These are phyloP conservation scores for Domatiomyces catenatus DNA, from an alignment of 2,329 filamentous ascomycete genomes.

Conservation along the genomic window DNA sequence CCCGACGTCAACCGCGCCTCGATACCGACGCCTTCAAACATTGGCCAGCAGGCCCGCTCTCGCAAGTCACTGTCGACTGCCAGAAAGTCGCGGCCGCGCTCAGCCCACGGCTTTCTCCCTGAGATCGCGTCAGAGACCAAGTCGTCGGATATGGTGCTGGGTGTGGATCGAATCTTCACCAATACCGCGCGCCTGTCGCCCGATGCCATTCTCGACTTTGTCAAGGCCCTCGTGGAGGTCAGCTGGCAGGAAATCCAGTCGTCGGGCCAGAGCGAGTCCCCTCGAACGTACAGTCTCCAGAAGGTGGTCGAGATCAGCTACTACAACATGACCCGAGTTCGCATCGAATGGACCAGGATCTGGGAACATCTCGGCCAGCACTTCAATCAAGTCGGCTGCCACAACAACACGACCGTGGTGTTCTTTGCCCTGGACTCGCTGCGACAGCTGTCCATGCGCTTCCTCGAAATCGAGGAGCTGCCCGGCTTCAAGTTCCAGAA, in stretches of 20 bases:
- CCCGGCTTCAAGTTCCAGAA: conserved; percentile 99
- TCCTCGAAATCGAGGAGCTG: conserved; percentile 95
- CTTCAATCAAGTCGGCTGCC: conserved; percentile 94
- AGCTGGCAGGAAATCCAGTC: conserved; percentile 99
- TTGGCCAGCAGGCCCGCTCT: conserved; percentile 38
- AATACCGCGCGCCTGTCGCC: conserved; percentile 87
- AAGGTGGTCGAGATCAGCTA: conserved; percentile 98
- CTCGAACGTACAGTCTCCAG: conserved; percentile 89
- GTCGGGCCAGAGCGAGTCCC: conserved; percentile 87
- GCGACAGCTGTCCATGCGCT: conserved; percentile 91
- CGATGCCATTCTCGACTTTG: conserved; percentile 91
- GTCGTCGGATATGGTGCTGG: conserved; percentile 81
- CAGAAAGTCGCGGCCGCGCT: conserved; percentile 35
- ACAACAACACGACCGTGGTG: conserved; percentile 89
- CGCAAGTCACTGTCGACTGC: conserved; percentile 49
- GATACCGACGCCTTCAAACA: conserved; percentile 44
- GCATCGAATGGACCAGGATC: conserved; percentile 95
- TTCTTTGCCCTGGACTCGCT: conserved; percentile 95
- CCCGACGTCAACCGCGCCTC: conserved; percentile 81
- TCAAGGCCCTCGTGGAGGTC: conserved; percentile 79
- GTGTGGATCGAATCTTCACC: conserved; percentile 90
- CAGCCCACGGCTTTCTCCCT: conserved; percentile 42
- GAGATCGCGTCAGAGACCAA: conserved; percentile 86
- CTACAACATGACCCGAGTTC: conserved; percentile 98
- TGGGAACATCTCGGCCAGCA: conserved; percentile 97